These are phyloP conservation scores for Medicago lupulina DNA, from an alignment of 306 rosid genomes.

Conservation along the genomic window DNA sequence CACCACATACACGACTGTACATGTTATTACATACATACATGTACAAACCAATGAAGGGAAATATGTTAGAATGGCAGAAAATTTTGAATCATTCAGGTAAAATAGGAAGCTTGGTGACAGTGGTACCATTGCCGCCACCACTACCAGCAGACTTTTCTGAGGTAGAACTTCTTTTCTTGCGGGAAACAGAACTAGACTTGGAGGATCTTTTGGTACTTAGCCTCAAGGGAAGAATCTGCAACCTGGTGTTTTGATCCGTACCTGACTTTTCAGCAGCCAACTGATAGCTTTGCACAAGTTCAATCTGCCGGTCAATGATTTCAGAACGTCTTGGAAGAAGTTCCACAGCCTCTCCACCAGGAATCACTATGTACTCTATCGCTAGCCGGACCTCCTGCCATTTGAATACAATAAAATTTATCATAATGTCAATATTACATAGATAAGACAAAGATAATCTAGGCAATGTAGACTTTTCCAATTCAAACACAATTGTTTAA, in stretches of 20 bases:
- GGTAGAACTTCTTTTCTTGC: slow-evolving; percentile 49
- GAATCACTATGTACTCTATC: slow-evolving; percentile 95
- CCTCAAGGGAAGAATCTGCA: slow-evolving; percentile 94
- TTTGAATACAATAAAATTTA: slow-evolving; percentile 12
- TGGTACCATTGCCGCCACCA: slow-evolving; percentile 51
- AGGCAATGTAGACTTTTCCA: neutral
- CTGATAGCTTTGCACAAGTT: slow-evolving; percentile 90
- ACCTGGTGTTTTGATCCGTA: slow-evolving; percentile 82
- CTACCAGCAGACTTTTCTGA: slow-evolving; percentile 39
- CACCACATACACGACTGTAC: slow-evolving; percentile 62
- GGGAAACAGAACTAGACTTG: slow-evolving; percentile 52
- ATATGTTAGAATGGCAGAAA: slow-evolving; percentile 45
- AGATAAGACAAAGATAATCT: neutral
- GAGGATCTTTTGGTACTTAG: slow-evolving; percentile 56
- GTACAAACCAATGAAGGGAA: slow-evolving; percentile 47
- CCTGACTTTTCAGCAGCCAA: slow-evolving; percentile 94
- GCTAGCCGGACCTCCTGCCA: slow-evolving; percentile 97
- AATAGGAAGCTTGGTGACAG: slow-evolving; percentile 74
- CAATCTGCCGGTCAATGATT: slow-evolving; percentile 89
- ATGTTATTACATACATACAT: slow-evolving; percentile 41
- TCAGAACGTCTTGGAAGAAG: slow-evolving; percentile 95
- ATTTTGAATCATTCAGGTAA: slow-evolving; percentile 59
- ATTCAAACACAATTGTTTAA: slow-evolving; percentile 15
- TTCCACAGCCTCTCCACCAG: slow-evolving; percentile 98
- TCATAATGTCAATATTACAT: neutral